phyloP scores from a whole-genome alignment of 2,329 filamentous ascomycete genomes.

The Pseudogymnoascus sp. region DNA sequence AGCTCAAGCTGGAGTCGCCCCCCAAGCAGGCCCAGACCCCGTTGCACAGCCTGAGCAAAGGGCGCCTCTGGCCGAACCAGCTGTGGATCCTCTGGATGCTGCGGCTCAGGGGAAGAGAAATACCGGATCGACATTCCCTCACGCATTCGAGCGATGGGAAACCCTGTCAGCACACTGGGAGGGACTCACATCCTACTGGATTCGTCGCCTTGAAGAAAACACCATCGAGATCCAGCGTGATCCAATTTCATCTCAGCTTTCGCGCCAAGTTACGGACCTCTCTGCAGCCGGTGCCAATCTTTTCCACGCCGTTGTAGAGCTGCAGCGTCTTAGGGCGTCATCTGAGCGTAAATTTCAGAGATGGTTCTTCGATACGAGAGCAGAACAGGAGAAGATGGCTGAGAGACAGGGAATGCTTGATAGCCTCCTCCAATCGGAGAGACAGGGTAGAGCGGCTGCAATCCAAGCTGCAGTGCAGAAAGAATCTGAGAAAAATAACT shows the following conservation, averaged over 20 bases:
- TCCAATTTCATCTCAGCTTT: constrained; percentile 78
- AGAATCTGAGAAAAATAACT: constrained; percentile 59
- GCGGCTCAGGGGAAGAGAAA: constrained; percentile 14
- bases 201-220: constrained; percentile 84
- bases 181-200: constrained; percentile 94
- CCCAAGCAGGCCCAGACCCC: background rate
- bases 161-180: constrained; percentile 97
- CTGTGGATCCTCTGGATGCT: background rate
- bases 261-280: constrained; percentile 91
- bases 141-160: constrained; percentile 97
- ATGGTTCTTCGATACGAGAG: constrained; percentile 94
- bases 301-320: constrained; percentile 93
- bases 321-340: constrained; percentile 86
- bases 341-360: constrained; percentile 97
- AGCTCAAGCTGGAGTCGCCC: background rate
- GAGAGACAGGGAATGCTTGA: constrained; percentile 80
- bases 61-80: background rate
- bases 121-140: constrained; percentile 57
- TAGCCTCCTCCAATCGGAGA: constrained; percentile 64
- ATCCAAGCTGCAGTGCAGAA: constrained; percentile 58
- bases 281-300: constrained; percentile 94
- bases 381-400: constrained; percentile 76
- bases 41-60: background rate
- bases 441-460: constrained; percentile 59
- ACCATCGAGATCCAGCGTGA: constrained; percentile 75